These are phyloP conservation scores for Syzygium aromaticum DNA, from an alignment of 345 rosid genomes.

Conservation along the genomic window DNA sequence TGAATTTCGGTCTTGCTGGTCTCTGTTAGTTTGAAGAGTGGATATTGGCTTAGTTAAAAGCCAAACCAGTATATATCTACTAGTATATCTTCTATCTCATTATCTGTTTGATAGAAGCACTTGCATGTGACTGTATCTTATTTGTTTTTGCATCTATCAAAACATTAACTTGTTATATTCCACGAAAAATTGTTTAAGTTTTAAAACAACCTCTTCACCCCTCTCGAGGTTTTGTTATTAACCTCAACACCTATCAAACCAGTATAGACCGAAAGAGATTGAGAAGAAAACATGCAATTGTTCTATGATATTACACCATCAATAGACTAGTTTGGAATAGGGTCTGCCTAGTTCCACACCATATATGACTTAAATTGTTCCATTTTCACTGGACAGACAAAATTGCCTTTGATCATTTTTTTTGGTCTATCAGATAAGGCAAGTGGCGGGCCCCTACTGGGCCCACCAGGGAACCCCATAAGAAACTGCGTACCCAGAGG, in stretches of 20 bases:
- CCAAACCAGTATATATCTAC: background rate
- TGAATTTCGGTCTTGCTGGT: accelerated
- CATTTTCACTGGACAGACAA: background rate
- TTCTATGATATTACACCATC: background rate
- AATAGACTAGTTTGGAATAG: background rate
- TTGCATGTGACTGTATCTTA: background rate
- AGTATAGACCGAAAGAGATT: background rate
- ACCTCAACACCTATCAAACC: background rate
- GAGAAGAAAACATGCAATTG: background rate
- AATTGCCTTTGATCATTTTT: background rate
- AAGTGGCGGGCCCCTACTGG: background rate
- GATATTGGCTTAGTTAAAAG: background rate
- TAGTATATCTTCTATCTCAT: background rate
- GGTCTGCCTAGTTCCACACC: background rate
- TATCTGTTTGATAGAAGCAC: background rate
- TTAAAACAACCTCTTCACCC: background rate
- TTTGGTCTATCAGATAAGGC: background rate
- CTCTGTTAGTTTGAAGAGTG: background rate
- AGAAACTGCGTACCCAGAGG: background rate
- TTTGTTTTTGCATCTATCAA: background rate
- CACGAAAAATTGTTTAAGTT: too few relatives aligned
- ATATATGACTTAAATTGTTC: background rate
- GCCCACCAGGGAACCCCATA: too few relatives aligned
- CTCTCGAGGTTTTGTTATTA: background rate
- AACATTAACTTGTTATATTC: background rate